phyloP scores from a whole-genome alignment of 2,329 filamentous ascomycete genomes.

The Xylaria sp. region DNA sequence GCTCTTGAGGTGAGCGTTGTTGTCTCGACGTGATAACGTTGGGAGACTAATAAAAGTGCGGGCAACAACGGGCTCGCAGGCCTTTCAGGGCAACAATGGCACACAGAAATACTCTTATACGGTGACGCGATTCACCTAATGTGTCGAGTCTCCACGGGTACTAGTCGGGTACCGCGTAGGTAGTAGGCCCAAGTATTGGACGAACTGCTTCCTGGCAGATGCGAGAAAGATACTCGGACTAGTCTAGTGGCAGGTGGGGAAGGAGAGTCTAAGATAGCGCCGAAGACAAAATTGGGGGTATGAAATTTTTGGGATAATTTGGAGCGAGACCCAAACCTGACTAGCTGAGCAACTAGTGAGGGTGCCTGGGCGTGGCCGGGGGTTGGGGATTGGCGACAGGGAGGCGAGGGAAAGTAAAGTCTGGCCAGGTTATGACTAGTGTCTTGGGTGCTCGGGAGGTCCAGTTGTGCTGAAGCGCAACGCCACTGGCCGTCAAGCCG shows the following conservation, averaged over 20 bases:
- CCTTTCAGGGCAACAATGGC: conserved; percentile 18
- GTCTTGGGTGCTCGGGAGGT: conserved; percentile 39
- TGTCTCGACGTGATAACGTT: neutral
- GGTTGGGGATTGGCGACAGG: conserved; percentile 45
- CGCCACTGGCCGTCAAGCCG: conserved; percentile 42
- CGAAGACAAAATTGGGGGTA: conserved; percentile 44
- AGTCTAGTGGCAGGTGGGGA: conserved; percentile 39
- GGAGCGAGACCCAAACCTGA: conserved; percentile 43
- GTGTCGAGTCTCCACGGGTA: conserved; percentile 27
- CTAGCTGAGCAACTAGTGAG: conserved; percentile 45
- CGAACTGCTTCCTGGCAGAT: conserved; percentile 27
- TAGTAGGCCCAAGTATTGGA: conserved; percentile 20
- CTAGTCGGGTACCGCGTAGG: conserved; percentile 17
- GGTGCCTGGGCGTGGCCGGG: conserved; percentile 40
- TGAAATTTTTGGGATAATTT: conserved; percentile 38
- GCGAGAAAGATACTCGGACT: conserved; percentile 37
- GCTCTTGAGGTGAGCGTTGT: neutral
- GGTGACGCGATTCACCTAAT: conserved; percentile 34
- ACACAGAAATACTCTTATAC: conserved; percentile 17
- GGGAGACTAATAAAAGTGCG: conserved; percentile 9
- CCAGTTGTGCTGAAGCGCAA: conserved; percentile 33
- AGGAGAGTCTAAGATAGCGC: conserved; percentile 42
- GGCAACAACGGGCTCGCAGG: conserved; percentile 9
- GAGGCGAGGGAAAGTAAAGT: conserved; percentile 37
- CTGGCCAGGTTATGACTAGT: conserved; percentile 45